A percentile compares a stretch with the other conserved stretches of the same genome.
Evolutionary conservation across 2,329 filamentous ascomycete species (phyloP).

Genomic region (Verticillium zaregamsianum): DNA sequence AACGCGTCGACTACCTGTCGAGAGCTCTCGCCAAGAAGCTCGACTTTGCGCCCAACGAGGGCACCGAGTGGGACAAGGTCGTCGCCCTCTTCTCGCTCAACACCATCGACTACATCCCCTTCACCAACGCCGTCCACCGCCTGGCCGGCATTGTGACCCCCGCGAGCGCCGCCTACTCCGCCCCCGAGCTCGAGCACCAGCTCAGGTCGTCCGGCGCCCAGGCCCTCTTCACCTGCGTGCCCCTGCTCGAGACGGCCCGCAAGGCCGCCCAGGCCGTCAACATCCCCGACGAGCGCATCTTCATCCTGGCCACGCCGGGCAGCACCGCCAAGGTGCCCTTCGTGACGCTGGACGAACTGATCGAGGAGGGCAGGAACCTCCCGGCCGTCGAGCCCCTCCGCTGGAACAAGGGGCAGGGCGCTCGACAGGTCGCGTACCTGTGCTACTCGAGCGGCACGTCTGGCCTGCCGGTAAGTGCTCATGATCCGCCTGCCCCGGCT

Average conservation of each 20-base stretch:
- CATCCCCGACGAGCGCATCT: conserved; percentile 59
- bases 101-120: conserved; percentile 71
- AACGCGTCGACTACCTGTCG: conserved; percentile 63
- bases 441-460: conserved; percentile 81
- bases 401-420: conserved; percentile 62
- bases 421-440: conserved; percentile 67
- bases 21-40: conserved; percentile 67
- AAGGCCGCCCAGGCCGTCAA: conserved; percentile 57
- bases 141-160: conserved; percentile 71
- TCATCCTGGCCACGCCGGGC: conserved; percentile 65
- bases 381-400: conserved; percentile 50
- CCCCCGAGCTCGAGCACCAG: conserved; percentile 67
- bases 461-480: conserved; percentile 61
- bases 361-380: conserved; percentile 54
- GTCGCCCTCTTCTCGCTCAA: conserved; percentile 75
- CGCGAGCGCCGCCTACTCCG: conserved; percentile 71
- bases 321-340: conserved; percentile 46
- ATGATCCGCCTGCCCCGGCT: background rate
- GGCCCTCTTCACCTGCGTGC: conserved; percentile 65
- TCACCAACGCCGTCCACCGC: conserved; percentile 70
- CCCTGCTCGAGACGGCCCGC: conserved; percentile 57
- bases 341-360: conserved; percentile 63
- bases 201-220: conserved; percentile 65
- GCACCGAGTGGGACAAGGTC: conserved; percentile 78
- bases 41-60: conserved; percentile 64